phyloP scores from a whole-genome alignment of 805 yeast genomes.

The Candida koratica region DNA sequence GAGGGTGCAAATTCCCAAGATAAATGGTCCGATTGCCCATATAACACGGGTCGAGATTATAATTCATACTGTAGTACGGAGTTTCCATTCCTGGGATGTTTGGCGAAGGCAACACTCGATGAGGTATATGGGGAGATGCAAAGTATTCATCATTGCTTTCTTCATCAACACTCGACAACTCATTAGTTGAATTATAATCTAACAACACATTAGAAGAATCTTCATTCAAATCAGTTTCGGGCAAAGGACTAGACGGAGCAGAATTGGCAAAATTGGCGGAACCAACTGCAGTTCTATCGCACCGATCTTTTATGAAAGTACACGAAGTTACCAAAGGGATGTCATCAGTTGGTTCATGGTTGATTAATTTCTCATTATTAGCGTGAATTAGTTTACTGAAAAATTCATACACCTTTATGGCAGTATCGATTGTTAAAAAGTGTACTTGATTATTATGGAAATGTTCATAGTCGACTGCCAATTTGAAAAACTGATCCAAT shows the following conservation, averaged over 20 bases:
- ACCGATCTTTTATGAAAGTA: constrained; percentile 34
- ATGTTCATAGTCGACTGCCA: constrained; percentile 31
- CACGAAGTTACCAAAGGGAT: constrained; percentile 5
- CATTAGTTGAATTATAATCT: constrained; percentile 5
- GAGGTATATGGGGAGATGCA: constrained; percentile 1
- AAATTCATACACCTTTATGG: constrained; percentile 43
- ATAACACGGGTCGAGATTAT: constrained; percentile 29
- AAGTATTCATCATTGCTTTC: constrained; percentile 4
- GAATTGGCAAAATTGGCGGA: neutral
- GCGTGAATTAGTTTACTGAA: constrained; percentile 19
- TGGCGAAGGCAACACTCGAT: neutral
- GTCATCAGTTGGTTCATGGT: constrained; percentile 13
- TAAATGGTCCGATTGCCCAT: constrained; percentile 64
- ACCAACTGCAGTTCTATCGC: constrained; percentile 26
- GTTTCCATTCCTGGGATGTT: neutral
- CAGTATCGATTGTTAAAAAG: constrained; percentile 44
- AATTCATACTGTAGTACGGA: constrained; percentile 6
- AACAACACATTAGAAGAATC: constrained; percentile 2
- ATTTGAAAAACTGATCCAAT: constrained; percentile 6
- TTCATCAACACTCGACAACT: constrained; percentile 5
- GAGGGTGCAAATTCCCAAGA: constrained; percentile 61
- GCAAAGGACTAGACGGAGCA: constrained; percentile 8
- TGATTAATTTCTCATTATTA: constrained; percentile 19
- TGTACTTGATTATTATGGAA: constrained; percentile 26
- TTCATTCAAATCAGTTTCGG: constrained; percentile 12